Conservation (phyloP, 495 filamentous ascomycete species). For the Hypoxylon cercidicola region DNA sequence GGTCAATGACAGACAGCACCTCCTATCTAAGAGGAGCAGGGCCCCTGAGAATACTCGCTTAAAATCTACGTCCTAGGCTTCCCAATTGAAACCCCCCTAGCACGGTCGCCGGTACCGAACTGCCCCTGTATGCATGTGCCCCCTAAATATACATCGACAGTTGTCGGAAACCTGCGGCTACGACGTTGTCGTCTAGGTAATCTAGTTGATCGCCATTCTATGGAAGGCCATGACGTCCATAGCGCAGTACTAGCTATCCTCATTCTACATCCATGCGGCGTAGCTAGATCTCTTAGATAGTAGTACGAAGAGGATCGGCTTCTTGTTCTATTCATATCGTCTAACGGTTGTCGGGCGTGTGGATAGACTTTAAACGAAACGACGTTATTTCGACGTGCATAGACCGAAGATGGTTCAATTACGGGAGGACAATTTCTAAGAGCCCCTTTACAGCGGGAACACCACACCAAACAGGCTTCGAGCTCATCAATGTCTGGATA, state of each 20-base stretch:
- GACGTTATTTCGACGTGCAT: constrained; percentile 15
- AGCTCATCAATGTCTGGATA: constrained; percentile 16
- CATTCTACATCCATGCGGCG: background rate
- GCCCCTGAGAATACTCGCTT: constrained; percentile 22
- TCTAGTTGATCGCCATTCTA: background rate
- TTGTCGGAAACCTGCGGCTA: background rate
- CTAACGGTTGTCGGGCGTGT: constrained; percentile 5
- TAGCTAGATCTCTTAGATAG: background rate
- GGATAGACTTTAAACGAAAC: constrained; percentile 5
- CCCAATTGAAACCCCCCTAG: constrained; percentile 11
- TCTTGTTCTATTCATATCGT: constrained; percentile 5
- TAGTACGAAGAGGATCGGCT: constrained; percentile 7
- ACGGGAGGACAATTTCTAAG: constrained; percentile 5
- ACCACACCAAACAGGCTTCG: constrained; percentile 10
- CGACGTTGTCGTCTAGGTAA: background rate
- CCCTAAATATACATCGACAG: background rate
- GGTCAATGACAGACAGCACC: background rate
- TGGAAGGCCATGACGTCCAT: background rate
- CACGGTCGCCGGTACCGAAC: background rate
- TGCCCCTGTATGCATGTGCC: background rate
- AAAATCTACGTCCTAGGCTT: constrained; percentile 7
- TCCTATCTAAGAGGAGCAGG: background rate
- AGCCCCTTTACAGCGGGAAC: constrained; percentile 13
- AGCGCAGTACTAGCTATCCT: background rate
- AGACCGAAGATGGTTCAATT: constrained; percentile 14